Conservation (phyloP, 1,284 basidiomycete genomes). For the Cryptococcus sp. region DNA sequence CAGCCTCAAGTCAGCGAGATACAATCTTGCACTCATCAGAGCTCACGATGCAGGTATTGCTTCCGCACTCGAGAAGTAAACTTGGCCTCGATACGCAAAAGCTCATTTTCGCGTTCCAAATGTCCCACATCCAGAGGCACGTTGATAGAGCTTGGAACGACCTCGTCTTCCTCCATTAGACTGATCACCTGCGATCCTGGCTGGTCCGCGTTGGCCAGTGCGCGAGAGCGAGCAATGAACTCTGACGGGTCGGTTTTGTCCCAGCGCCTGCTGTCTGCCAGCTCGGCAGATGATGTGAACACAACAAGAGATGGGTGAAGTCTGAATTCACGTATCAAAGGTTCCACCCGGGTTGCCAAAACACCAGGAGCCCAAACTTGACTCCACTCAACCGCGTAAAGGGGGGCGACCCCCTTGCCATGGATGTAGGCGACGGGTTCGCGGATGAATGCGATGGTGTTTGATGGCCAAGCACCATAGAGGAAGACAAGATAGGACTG, state of each 20-base stretch:
- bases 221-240: slow-evolving; percentile 36
- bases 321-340: slow-evolving; percentile 40
- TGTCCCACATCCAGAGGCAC: slow-evolving; percentile 7
- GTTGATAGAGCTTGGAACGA: not conserved
- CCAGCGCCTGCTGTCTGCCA: slow-evolving; percentile 42
- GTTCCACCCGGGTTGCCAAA: slow-evolving; percentile 30
- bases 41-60: slow-evolving; percentile 42
- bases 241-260: slow-evolving; percentile 43
- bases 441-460: slow-evolving; percentile 43
- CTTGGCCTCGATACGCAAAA: slow-evolving; percentile 37
- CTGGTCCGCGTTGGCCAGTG: slow-evolving; percentile 39
- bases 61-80: slow-evolving; percentile 33
- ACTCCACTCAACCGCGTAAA: slow-evolving; percentile 41
- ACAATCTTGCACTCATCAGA: not conserved
- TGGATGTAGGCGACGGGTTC: slow-evolving; percentile 38
- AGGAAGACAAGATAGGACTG: slow-evolving; percentile 33
- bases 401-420: slow-evolving; percentile 27
- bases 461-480: slow-evolving; percentile 46
- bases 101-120: slow-evolving; percentile 33
- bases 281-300: slow-evolving; percentile 39
- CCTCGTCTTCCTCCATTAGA: slow-evolving; percentile 14
- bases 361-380: slow-evolving; percentile 35
- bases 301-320: slow-evolving; percentile 41
- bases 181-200: slow-evolving; percentile 10
- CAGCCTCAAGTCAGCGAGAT: slow-evolving; percentile 3